Evolutionary conservation across 2,329 filamentous ascomycete genomes (phyloP).

Genomic region (Chrysoporthe cubensis): DNA sequence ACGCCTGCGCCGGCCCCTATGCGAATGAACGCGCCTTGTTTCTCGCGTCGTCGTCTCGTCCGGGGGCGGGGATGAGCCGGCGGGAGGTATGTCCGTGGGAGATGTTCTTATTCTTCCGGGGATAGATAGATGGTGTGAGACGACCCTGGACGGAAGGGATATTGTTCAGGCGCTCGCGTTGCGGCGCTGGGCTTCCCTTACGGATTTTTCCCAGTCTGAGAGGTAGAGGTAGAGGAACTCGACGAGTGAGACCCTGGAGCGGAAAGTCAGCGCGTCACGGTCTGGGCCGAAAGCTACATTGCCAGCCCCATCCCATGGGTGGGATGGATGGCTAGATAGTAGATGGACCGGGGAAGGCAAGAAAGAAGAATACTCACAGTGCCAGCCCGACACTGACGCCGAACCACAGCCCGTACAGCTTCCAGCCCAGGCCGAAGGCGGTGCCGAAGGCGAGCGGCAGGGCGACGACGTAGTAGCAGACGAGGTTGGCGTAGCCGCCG

Average conservation of each 20-base stretch:
- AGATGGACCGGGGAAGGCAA: background rate
- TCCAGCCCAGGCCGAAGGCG: constrained; percentile 78
- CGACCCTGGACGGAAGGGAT: background rate
- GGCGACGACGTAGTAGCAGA: constrained; percentile 84
- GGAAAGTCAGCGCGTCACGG: background rate
- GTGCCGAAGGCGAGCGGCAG: constrained; percentile 81
- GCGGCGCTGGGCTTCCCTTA: constrained; percentile 55
- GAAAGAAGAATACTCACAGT: constrained; percentile 49
- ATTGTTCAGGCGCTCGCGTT: constrained; percentile 49
- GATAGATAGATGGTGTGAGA: too few relatives aligned
- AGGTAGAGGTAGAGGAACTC: constrained; percentile 57
- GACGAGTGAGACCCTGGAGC: constrained; percentile 52
- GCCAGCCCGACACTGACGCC: constrained; percentile 75
- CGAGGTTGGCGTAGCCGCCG: constrained; percentile 85
- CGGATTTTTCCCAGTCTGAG: constrained; percentile 59
- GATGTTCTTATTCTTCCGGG: too few relatives aligned
- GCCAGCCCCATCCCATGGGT: background rate
- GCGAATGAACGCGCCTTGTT: too few relatives aligned
- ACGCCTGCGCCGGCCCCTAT: too few relatives aligned
- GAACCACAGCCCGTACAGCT: constrained; percentile 79
- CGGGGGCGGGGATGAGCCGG: too few relatives aligned
- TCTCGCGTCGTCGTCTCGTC: too few relatives aligned
- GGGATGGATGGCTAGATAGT: background rate
- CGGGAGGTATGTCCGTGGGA: too few relatives aligned
- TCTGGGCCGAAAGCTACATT: background rate